Conservation (phyloP, 352 stramenopile genomes). For the Phytophthora pinifolia region DNA sequence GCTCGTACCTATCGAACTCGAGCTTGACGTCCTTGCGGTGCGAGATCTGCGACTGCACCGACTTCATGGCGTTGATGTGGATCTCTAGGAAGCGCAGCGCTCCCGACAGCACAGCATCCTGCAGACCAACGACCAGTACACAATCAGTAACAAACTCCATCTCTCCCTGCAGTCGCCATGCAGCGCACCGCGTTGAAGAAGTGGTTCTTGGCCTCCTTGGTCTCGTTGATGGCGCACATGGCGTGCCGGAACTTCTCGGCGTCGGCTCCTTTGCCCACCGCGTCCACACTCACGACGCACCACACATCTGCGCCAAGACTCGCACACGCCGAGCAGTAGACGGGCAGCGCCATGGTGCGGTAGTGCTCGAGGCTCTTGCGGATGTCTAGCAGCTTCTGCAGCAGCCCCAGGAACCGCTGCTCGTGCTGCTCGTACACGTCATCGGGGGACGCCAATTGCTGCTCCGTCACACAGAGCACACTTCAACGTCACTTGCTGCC, state of each 20-base stretch:
- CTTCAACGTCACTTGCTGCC: too few species aligned
- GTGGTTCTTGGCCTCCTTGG: slow-evolving; percentile 73
- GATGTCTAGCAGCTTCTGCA: slow-evolving; percentile 76
- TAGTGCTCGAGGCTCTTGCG: slow-evolving; percentile 71
- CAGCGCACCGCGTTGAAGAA: slow-evolving; percentile 63
- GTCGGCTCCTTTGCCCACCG: slow-evolving; percentile 58
- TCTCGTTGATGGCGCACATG: slow-evolving; percentile 78
- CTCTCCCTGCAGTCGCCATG: neutral
- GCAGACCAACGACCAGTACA: neutral
- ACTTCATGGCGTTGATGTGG: slow-evolving; percentile 79
- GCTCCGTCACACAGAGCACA: neutral
- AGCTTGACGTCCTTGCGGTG: slow-evolving; percentile 68
- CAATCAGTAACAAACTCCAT: neutral
- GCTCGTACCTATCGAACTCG: slow-evolving; percentile 70
- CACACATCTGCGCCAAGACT: slow-evolving; percentile 70
- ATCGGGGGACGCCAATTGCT: slow-evolving; percentile 53
- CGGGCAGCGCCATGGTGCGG: slow-evolving; percentile 50
- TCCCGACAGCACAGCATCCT: slow-evolving; percentile 64
- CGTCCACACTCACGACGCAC: slow-evolving; percentile 70
- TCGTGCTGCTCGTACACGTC: slow-evolving; percentile 73
- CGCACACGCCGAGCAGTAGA: slow-evolving; percentile 65
- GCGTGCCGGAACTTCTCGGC: slow-evolving; percentile 72
- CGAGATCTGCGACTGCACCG: slow-evolving; percentile 68
- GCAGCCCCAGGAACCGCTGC: slow-evolving; percentile 63
- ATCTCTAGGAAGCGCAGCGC: slow-evolving; percentile 71